phyloP scores from a whole-genome alignment of 352 stramenopile genomes.

The Pythium sp. region DNA sequence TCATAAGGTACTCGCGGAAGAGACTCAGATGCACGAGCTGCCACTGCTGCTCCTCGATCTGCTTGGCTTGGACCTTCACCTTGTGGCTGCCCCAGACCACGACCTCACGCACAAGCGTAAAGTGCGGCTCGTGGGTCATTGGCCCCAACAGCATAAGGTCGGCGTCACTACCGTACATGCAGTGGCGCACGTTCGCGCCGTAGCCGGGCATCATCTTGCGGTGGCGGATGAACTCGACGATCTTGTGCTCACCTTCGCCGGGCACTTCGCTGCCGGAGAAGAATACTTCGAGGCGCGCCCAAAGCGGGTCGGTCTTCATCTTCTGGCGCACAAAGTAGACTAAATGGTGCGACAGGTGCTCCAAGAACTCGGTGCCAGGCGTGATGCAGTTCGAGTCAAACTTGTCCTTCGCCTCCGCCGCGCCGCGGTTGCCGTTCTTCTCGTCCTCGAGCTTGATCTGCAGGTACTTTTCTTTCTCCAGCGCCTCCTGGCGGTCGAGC shows the following conservation, averaged over 20 bases:
- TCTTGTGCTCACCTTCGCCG: conserved; percentile 99
- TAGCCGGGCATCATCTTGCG: conserved; percentile 91
- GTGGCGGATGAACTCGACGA: conserved; percentile 97
- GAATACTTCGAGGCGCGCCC: conserved; percentile 94
- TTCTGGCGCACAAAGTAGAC: conserved; percentile 95
- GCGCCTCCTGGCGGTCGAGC: conserved; percentile 67
- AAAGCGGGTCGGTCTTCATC: conserved; percentile 95
- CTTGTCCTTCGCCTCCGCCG: conserved; percentile 40
- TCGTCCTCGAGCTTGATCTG: conserved; percentile 77
- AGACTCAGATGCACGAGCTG: conserved; percentile 96
- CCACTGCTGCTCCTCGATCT: conserved; percentile 96
- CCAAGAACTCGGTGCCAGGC: conserved; percentile 99
- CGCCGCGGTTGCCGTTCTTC: conserved; percentile 47
- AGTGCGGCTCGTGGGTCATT: conserved; percentile 98
- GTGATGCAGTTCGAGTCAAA: conserved; percentile 99
- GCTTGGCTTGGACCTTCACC: conserved; percentile 69
- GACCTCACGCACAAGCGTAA: conserved; percentile 97
- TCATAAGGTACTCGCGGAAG: conserved; percentile 96
- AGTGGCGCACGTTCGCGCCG: conserved; percentile 95
- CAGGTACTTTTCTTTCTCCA: conserved; percentile 65
- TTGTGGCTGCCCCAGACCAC: conserved; percentile 91
- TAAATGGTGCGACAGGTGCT: conserved; percentile 88
- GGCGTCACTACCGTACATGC: conserved; percentile 98
- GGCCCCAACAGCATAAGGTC: conserved; percentile 99
- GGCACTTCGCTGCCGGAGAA: conserved; percentile 98